phyloP scores from a whole-genome alignment of 75 land plant species.

The Pinus albicaulis region DNA sequence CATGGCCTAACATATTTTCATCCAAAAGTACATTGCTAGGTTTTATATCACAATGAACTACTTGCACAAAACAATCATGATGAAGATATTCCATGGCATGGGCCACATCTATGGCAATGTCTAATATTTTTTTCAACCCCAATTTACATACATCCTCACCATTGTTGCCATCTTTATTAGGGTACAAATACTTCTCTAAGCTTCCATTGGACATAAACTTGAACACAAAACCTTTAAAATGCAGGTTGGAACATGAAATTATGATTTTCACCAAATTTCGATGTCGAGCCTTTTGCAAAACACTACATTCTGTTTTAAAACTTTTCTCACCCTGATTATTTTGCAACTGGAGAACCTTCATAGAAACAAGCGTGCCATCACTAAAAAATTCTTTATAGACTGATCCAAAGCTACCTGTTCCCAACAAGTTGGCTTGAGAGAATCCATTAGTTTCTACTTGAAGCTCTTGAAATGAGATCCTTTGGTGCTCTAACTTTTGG shows the following conservation, averaged over 20 bases:
- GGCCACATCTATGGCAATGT: constrained; percentile 30
- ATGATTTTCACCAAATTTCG: not conserved
- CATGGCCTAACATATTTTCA: not conserved
- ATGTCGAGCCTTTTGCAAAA: not conserved
- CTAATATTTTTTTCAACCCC: constrained; percentile 3
- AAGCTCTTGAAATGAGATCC: no score
- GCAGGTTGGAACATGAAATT: not conserved
- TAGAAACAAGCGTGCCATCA: no score
- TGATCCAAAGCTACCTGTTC: no score
- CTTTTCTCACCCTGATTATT: not conserved
- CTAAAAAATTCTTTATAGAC: no score
- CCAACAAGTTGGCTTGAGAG: no score
- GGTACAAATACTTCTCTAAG: not conserved
- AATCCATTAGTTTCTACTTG: no score
- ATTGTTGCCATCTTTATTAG: not conserved
- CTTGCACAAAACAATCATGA: constrained; percentile 15
- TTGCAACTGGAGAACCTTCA: no score
- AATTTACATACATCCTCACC: not conserved
- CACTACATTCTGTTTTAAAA: not conserved
- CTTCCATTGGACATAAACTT: not conserved
- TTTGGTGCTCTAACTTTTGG: no score
- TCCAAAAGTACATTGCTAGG: constrained; percentile 9
- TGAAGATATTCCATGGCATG: constrained; percentile 33
- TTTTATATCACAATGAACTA: constrained; percentile 6
- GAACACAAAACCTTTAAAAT: constrained; percentile 1